These are phyloP conservation scores for Bryopsis sp. DNA, from an alignment of 139 green algal genomes.

Conservation along the genomic window DNA sequence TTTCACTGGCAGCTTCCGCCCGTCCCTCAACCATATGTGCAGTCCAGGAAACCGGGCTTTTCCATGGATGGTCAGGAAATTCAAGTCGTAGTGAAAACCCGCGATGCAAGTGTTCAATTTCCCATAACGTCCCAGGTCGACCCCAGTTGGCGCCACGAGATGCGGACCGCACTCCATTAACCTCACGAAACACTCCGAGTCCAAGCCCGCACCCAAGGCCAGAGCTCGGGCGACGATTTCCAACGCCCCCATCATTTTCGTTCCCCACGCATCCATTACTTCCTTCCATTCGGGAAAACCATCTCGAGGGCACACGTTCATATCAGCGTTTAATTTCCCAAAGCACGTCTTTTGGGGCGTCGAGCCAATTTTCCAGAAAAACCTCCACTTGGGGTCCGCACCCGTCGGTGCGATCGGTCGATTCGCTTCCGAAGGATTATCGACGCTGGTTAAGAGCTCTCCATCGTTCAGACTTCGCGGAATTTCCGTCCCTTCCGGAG, in stretches of 20 bases:
- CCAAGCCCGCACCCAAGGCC: constrained; percentile 63
- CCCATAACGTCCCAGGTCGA: constrained; percentile 51
- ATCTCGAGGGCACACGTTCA: constrained; percentile 44
- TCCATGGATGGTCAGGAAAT: constrained; percentile 89
- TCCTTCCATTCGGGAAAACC: constrained; percentile 68
- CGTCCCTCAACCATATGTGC: constrained; percentile 70
- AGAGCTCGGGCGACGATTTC: constrained; percentile 36
- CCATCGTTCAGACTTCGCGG: constrained; percentile 37
- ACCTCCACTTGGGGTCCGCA: constrained; percentile 82
- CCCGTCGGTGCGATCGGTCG: constrained; percentile 23
- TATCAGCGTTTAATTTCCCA: constrained; percentile 75
- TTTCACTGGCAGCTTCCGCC: constrained; percentile 51
- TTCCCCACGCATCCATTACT: constrained; percentile 78
- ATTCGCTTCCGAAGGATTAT: constrained; percentile 18
- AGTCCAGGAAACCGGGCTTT: constrained; percentile 46
- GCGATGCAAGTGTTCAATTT: constrained; percentile 50
- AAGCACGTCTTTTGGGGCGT: constrained; percentile 50
- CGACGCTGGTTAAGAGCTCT: constrained; percentile 12
- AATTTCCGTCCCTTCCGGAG: constrained; percentile 61
- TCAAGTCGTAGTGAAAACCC: constrained; percentile 89
- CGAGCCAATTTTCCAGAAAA: constrained; percentile 69
- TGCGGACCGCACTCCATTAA: constrained; percentile 74
- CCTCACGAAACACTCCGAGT: constrained; percentile 44
- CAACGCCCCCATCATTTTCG: constrained; percentile 42
- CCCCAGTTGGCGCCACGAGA: constrained; percentile 83